These are phyloP conservation scores for Candida schatavii DNA, from an alignment of 805 yeast species.

Conservation along the genomic window DNA sequence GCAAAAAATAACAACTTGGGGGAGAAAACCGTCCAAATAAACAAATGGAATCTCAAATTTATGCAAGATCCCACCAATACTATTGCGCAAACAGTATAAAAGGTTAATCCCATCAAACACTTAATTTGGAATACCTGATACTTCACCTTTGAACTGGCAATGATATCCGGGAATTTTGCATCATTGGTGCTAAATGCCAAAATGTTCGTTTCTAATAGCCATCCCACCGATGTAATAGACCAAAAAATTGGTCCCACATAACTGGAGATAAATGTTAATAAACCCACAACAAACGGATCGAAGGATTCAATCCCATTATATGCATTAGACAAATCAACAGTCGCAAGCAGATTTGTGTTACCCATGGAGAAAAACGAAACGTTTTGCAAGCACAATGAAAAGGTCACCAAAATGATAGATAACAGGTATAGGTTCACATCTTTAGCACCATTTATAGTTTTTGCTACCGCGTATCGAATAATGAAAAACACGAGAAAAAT, in stretches of 20 bases:
- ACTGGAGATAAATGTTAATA: constrained; percentile 77
- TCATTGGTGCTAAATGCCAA: constrained; percentile 12
- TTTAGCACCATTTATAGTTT: constrained; percentile 6
- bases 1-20: constrained; percentile 83
- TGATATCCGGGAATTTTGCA: constrained; percentile 8
- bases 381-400: constrained; percentile 61
- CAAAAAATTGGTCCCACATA: constrained; percentile 85
- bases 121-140: constrained; percentile 35
- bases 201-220: constrained; percentile 33
- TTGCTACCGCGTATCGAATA: constrained; percentile 20
- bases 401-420: constrained; percentile 24
- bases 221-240: constrained; percentile 50
- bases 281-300: constrained; percentile 66
- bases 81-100: constrained; percentile 58
- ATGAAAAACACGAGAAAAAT: constrained; percentile 40
- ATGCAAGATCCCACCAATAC: constrained; percentile 68
- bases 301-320: constrained; percentile 83
- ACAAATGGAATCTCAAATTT: constrained; percentile 75
- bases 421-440: constrained; percentile 15
- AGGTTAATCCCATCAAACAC: constrained; percentile 40
- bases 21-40: constrained; percentile 97
- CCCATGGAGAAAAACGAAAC: constrained; percentile 84
- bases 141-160: constrained; percentile 22
- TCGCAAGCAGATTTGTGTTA: constrained; percentile 86
- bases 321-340: constrained; percentile 86